phyloP scores from a whole-genome alignment of 257 asterid genomes.

The Solanum lignicaule region DNA sequence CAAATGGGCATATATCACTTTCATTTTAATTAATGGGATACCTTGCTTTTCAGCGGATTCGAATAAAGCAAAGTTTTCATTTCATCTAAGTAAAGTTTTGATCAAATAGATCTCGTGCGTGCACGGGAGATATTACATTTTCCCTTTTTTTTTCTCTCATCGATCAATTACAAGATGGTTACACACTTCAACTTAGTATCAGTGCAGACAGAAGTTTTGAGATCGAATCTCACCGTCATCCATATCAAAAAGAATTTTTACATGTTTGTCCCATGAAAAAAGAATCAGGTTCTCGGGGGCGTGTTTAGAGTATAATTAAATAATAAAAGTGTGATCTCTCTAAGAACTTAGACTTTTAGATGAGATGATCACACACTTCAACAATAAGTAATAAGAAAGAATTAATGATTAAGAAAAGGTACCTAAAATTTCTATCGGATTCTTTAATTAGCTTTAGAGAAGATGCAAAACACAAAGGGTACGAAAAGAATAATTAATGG shows the following conservation, averaged over 20 bases:
- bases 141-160: background rate
- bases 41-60: constrained; percentile 13
- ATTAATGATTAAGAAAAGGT: background rate
- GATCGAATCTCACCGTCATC: rapidly evolving
- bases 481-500: background rate
- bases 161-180: background rate
- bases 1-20: background rate
- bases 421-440: background rate
- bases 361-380: too few species aligned
- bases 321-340: too few species aligned
- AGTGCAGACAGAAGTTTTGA: too few species aligned
- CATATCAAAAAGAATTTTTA: too few species aligned
- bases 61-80: constrained; percentile 19
- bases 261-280: background rate
- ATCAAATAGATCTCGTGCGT: background rate
- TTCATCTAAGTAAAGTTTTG: background rate
- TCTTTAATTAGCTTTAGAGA: background rate
- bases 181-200: background rate
- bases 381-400: background rate
- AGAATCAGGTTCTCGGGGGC: background rate
- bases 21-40: constrained; percentile 10
- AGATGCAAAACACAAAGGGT: background rate
- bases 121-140: background rate
- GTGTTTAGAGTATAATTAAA: too few species aligned
- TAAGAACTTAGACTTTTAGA: too few species aligned